These are phyloP conservation scores for Aegle marmelos DNA, from an alignment of 345 rosid genomes.

Conservation along the genomic window DNA sequence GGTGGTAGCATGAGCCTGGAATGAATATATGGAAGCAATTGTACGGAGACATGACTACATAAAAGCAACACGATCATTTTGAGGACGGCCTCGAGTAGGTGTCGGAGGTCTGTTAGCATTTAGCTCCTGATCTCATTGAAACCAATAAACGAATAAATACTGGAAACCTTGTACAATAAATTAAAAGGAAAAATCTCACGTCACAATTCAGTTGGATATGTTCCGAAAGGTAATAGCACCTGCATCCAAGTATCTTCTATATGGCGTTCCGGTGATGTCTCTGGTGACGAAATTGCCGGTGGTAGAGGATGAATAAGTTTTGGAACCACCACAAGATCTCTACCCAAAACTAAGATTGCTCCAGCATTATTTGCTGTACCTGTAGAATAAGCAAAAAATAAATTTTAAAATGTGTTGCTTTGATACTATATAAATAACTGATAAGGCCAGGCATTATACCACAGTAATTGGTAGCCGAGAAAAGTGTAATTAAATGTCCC, in stretches of 20 bases:
- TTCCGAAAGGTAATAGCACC: conserved; percentile 38
- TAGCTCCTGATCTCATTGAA: conserved; percentile 56
- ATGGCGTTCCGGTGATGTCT: conserved; percentile 77
- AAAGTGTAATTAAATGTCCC: conserved; percentile 94
- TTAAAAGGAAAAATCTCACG: background rate
- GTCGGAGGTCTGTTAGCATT: conserved; percentile 96
- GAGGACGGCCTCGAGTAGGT: conserved; percentile 96
- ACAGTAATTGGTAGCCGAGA: conserved; percentile 95
- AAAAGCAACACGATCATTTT: conserved; percentile 90
- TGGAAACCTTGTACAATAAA: background rate
- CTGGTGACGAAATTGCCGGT: conserved; percentile 86
- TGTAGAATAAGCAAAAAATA: conserved; percentile 23
- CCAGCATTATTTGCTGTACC: conserved; percentile 99
- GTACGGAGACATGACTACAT: conserved; percentile 37
- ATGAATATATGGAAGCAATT: conserved; percentile 27
- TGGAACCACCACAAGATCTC: conserved; percentile 98
- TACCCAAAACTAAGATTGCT: conserved; percentile 94
- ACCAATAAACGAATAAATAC: background rate
- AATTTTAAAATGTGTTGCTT: conserved; percentile 1
- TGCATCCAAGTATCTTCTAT: conserved; percentile 99
- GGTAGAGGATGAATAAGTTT: conserved; percentile 97
- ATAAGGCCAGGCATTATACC: conserved; percentile 40
- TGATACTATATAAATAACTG: background rate
- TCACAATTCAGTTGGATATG: background rate
- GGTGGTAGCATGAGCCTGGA: conserved; percentile 38